Evolutionary conservation across 2,329 filamentous ascomycete species (phyloP), one percentile per base, ranked within the genome.

Genomic region (Phaeophleospora eucalypticola): DNA sequence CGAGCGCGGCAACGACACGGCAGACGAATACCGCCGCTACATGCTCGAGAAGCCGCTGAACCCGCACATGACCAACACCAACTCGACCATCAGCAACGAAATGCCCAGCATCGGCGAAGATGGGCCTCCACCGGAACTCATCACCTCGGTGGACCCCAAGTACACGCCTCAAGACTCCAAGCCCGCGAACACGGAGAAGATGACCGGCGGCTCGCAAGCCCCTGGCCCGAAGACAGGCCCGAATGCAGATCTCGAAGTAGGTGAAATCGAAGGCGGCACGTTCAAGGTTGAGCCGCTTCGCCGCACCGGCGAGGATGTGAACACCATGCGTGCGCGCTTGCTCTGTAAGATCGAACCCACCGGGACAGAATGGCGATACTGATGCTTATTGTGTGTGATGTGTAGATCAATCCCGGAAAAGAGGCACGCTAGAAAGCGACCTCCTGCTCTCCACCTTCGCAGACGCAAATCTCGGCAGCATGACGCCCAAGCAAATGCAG

Each of bases 381-480:
- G 52, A 64, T 58, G 49, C 57, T 63, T 54, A 62, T 60, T 18
- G 24, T 12, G 6, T 12, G 17, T 20, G 35, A 20, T 18, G 14
- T 15, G 45, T 62, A 96, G 91, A 98, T 75, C 93, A 98, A 73
- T 93, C 87, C 69, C 87, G 93, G 60, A 98, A 98, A 73, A 84
- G 93, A 66, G 93, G 93, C 59, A 97, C 87, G 57, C 84, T 97
- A 65, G 93, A 98, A 69, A 90, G 87, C 54, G 93, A 98, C 68
- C 87, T 98, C 45, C 82, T 98, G 54, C 86, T 97, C 58, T 95
- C 89, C 50, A 98, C 93, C 57, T 98, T 98, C 67, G 93, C 93
- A 55, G 82, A 91, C 57, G 74, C 77, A 45, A 78, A 94, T 69
- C 83, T 98, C 17, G 74, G 77, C 36, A 73, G 72, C 51, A 95